phyloP scores from a whole-genome alignment of 2,329 filamentous ascomycete genomes.

The Pleomassaria siparia region DNA sequence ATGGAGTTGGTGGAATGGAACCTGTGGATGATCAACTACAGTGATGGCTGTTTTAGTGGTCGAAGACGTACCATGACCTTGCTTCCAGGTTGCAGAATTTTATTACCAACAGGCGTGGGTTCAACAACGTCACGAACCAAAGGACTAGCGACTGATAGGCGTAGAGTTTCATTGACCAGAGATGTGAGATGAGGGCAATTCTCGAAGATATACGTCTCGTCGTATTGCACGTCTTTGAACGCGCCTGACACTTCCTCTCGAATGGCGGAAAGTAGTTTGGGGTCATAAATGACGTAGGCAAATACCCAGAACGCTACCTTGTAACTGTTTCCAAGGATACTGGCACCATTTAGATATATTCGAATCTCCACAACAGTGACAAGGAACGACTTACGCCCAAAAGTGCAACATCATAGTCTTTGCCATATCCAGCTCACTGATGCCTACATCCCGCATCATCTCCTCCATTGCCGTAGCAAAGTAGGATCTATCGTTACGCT shows the following conservation, averaged over 20 bases:
- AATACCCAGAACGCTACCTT: constrained; percentile 18
- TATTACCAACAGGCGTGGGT: constrained; percentile 9
- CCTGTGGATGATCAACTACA: not conserved
- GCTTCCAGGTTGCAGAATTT: constrained; percentile 10
- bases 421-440: constrained; percentile 12
- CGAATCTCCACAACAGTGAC: not conserved
- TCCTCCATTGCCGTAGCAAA: constrained; percentile 12
- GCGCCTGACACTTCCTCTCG: constrained; percentile 11
- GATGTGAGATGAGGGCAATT: constrained; percentile 16
- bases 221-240: not conserved
- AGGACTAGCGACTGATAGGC: constrained; percentile 12
- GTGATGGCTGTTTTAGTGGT: not conserved
- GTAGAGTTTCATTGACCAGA: constrained; percentile 12
- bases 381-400: constrained; percentile 16
- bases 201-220: constrained; percentile 12
- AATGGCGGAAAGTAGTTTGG: constrained; percentile 10
- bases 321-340: constrained; percentile 18
- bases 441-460: constrained; percentile 10
- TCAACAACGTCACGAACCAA: constrained; percentile 10
- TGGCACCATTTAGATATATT: not conserved
- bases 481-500: constrained; percentile 5
- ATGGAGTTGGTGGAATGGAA: constrained; percentile 14
- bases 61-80: constrained; percentile 10
- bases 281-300: constrained; percentile 11
- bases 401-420: constrained; percentile 12